phyloP scores from a whole-genome alignment of 768 basidiomycete genomes.

The Gloeopeniophorella convolvens region DNA sequence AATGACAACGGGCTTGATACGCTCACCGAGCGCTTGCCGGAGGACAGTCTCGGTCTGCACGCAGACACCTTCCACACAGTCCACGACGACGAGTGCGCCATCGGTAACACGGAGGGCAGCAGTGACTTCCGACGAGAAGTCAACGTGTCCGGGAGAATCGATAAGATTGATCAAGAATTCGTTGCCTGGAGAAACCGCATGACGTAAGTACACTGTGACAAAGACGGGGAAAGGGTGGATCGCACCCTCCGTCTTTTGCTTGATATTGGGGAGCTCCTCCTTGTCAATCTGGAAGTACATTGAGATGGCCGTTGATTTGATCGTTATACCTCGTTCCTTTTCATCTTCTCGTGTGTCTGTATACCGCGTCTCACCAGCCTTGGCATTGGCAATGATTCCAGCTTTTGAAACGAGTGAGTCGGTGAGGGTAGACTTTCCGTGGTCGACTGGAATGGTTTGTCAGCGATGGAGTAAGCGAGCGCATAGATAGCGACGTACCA shows the following conservation, averaged over 20 bases:
- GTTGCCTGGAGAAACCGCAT: slow-evolving; percentile 43
- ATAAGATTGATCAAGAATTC: slow-evolving; percentile 99
- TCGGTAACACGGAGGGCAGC: slow-evolving; percentile 99
- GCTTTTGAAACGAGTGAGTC: slow-evolving; percentile 99
- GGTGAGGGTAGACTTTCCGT: slow-evolving; percentile 99
- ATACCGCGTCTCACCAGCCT: slow-evolving; percentile 95
- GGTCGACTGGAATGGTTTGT: slow-evolving; percentile 65
- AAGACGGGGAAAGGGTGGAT: slow-evolving; percentile 9
- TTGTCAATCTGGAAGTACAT: slow-evolving; percentile 98
- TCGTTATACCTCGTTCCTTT: slow-evolving; percentile 99
- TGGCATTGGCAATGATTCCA: slow-evolving; percentile 93
- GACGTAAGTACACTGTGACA: slow-evolving; percentile 8
- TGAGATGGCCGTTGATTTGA: slow-evolving; percentile 99
- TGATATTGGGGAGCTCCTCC: slow-evolving; percentile 78
- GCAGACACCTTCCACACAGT: slow-evolving; percentile 99
- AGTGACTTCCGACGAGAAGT: slow-evolving; percentile 99
- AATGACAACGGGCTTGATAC: slow-evolving; percentile 98
- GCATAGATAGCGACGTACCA: slow-evolving; percentile 44
- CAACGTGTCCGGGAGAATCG: slow-evolving; percentile 99
- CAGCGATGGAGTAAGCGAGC: slow-evolving; percentile 20
- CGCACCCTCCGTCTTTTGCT: slow-evolving; percentile 90
- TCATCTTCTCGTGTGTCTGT: slow-evolving; percentile 97
- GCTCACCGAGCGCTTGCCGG: slow-evolving; percentile 93
- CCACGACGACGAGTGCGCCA: slow-evolving; percentile 98
- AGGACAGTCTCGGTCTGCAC: slow-evolving; percentile 99